Conservation (phyloP, 2,329 filamentous ascomycete species). For the Phialemoniopsis sp. region DNA sequence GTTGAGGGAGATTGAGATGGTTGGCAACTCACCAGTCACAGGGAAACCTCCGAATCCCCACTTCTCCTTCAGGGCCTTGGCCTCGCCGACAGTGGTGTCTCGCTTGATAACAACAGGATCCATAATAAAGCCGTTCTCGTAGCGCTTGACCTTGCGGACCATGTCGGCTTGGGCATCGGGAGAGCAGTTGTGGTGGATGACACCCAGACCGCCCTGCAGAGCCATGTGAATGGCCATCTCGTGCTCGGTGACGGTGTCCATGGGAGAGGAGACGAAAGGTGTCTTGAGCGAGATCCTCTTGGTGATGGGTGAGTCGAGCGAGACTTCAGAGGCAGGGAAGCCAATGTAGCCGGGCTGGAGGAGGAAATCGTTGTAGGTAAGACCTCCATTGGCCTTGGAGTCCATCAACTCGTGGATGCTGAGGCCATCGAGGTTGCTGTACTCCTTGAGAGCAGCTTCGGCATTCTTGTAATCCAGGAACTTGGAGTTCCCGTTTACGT, state of each 20-base stretch:
- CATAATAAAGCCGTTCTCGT: constrained; percentile 97
- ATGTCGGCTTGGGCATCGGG: constrained; percentile 95
- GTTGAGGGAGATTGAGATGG: no score
- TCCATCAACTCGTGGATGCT: constrained; percentile 83
- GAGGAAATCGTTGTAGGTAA: constrained; percentile 99
- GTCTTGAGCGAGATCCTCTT: constrained; percentile 96
- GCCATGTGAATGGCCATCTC: constrained; percentile 99
- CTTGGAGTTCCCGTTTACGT: constrained; percentile 48
- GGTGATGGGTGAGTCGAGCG: constrained; percentile 86
- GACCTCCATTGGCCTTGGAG: constrained; percentile 84
- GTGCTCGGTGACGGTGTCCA: constrained; percentile 99
- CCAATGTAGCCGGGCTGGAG: constrained; percentile 96
- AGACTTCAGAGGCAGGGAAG: constrained; percentile 87
- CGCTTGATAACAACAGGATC: constrained; percentile 91
- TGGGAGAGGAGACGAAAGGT: constrained; percentile 94
- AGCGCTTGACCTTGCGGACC: constrained; percentile 98
- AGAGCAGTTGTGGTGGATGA: constrained; percentile 99
- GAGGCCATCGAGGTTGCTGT: constrained; percentile 78
- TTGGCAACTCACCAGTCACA: constrained; percentile 92
- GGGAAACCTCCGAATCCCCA: constrained; percentile 99
- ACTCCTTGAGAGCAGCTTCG: constrained; percentile 77
- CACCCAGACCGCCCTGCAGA: constrained; percentile 80
- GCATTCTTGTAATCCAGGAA: constrained; percentile 73
- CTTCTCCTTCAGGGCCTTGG: constrained; percentile 89
- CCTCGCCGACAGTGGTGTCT: constrained; percentile 84